These are phyloP conservation scores for Hirschioporus abietinus DNA, from an alignment of 768 basidiomycete genomes.

Conservation along the genomic window DNA sequence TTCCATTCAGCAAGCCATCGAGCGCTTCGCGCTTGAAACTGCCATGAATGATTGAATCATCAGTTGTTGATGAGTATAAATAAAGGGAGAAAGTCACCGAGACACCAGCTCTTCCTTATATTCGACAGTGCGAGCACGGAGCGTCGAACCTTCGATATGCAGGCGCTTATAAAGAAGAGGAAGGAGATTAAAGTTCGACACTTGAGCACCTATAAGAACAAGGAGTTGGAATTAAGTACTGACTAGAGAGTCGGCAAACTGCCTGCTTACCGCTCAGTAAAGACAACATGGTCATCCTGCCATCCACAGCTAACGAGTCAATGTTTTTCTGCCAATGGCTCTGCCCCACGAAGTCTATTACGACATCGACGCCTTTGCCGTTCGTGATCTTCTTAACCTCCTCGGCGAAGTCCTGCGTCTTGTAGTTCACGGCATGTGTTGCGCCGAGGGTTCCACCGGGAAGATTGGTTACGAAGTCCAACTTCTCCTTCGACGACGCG, in stretches of 20 bases:
- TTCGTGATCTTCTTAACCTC: constrained; percentile 64
- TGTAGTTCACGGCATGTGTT: constrained; percentile 81
- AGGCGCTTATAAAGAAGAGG: constrained; percentile 81
- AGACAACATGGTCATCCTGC: constrained; percentile 66
- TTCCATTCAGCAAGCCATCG: constrained; percentile 53
- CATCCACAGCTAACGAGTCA: constrained; percentile 62
- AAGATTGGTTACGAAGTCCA: constrained; percentile 65
- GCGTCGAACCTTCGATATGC: constrained; percentile 82
- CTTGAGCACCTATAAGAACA: constrained; percentile 38
- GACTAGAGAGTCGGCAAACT: background rate
- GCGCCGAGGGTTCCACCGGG: constrained; percentile 45
- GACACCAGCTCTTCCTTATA: constrained; percentile 74
- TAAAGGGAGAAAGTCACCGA: constrained; percentile 29
- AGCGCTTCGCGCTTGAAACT: constrained; percentile 56
- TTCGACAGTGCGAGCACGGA: constrained; percentile 64
- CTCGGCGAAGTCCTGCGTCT: constrained; percentile 71
- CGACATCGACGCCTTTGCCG: constrained; percentile 70
- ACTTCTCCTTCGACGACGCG: constrained; percentile 79
- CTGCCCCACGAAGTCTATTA: constrained; percentile 81
- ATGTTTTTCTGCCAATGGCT: constrained; percentile 73
- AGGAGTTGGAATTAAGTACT: background rate
- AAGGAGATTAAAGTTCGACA: constrained; percentile 48
- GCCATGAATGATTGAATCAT: constrained; percentile 3
- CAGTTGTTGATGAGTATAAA: background rate
- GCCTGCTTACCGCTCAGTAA: constrained; percentile 53